Base-by-base conservation (phyloP, 106 monocot genomes). In the Acorus gramineus region DNA sequence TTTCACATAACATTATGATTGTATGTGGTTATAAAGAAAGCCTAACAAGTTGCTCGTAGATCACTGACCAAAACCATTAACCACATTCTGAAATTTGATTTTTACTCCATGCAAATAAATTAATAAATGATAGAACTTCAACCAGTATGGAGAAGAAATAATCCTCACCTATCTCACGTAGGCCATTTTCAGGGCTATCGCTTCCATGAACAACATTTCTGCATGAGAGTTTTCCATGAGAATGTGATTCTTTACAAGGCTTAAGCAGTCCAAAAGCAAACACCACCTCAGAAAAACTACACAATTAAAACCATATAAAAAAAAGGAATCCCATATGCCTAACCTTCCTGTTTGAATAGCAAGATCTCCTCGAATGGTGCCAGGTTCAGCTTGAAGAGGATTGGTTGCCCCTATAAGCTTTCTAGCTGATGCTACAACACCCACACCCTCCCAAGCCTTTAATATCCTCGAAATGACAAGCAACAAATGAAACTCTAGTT, bases 151-250 rank as follows among this genome's bases (percentile, higher is more conserved):
- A 57, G 8, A 45, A 53, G 45, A 49, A 53, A 47, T 5, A 60
- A 44, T 48, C 46, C 76, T 77, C 58, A 98, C 91, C 85, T 52
- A 98, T 75, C 80, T 98, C 98, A 51, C 91, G 87, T 47, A 75
- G 61, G 12, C 92, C 98, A 72, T 98, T 98, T 14, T 88, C 98
- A 77, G 85, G 92, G 73, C 92, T 92, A 67, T 98, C 98, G 80
- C 98, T 98, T 74, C 98, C 98, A 80, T 98, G 98, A 14, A 98
- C 85, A 77, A 92, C 83, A 70, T 98, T 98, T 76, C 98, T 98
- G 85, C 46, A 79, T 48, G 7, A 9, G 44, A 7, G 7, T 52
- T 13, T 51, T 4, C 10, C 56, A 68, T 53, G 2, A 3, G 6
- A 42, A 55, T 46, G 55, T 66, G 54, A 6, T 66, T 7, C 11